phyloP scores from a whole-genome alignment of 2,329 filamentous ascomycete genomes.

The Pyrenophora tritici-repentis region DNA sequence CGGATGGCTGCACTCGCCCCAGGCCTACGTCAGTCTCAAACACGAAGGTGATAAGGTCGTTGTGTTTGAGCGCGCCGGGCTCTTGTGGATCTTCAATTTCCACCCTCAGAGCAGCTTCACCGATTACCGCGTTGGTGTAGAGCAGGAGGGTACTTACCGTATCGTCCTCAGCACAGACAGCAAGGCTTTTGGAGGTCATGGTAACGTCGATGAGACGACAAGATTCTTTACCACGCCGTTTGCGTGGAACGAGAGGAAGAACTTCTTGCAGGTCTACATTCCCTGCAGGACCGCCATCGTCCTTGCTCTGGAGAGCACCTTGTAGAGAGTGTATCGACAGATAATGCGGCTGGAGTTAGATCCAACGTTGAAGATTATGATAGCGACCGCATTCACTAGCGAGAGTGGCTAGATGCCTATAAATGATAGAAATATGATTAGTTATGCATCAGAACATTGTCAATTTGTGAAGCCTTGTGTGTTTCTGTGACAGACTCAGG shows the following conservation, averaged over 20 bases:
- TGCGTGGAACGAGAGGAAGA: constrained; percentile 86
- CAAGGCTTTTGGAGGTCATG: constrained; percentile 77
- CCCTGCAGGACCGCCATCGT: constrained; percentile 80
- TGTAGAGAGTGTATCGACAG: constrained; percentile 17
- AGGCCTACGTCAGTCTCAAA: constrained; percentile 93
- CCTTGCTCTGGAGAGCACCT: constrained; percentile 36
- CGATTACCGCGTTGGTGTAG: constrained; percentile 90
- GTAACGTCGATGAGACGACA: constrained; percentile 76
- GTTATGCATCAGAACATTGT: not conserved
- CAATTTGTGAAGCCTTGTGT: no score
- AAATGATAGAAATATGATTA: not conserved
- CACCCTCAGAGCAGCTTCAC: constrained; percentile 81
- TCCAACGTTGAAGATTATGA: not conserved
- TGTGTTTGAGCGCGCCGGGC: constrained; percentile 88
- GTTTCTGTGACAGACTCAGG: no score
- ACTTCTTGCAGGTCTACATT: constrained; percentile 91
- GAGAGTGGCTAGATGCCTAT: not conserved
- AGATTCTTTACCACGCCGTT: constrained; percentile 91
- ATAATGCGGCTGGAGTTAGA: not conserved
- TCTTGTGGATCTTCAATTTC: constrained; percentile 97
- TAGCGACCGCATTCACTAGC: not conserved
- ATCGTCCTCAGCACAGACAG: constrained; percentile 84
- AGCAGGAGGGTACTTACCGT: constrained; percentile 81
- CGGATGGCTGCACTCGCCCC: constrained; percentile 83
- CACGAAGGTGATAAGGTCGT: constrained; percentile 92